Conservation (phyloP, 192 early-diverging fungal genomes). For the Backusella westeae region DNA sequence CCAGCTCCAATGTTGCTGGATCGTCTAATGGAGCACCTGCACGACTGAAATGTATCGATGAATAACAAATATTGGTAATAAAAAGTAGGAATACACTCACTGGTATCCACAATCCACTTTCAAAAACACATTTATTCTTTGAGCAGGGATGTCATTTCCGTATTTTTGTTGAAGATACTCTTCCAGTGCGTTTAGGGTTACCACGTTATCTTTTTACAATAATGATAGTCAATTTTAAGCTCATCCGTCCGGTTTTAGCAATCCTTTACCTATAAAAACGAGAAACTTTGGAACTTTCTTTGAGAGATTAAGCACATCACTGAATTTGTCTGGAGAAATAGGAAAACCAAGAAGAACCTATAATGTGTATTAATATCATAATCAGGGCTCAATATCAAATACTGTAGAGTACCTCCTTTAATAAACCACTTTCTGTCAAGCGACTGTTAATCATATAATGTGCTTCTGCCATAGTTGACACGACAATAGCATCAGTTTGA, state of each 20-base stretch:
- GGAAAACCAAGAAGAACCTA: slow-evolving; percentile 31
- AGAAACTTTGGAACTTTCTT: slow-evolving; percentile 22
- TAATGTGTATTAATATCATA: background rate
- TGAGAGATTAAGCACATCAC: slow-evolving; percentile 19
- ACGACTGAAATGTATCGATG: slow-evolving; percentile 9
- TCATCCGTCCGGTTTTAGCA: background rate
- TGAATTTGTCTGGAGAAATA: slow-evolving; percentile 31
- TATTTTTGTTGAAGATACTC: background rate
- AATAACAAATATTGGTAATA: background rate
- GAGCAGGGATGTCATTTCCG: background rate
- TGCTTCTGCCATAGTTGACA: slow-evolving; percentile 36
- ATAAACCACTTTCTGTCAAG: slow-evolving; percentile 15
- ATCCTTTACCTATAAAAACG: slow-evolving; percentile 29
- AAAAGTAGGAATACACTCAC: slow-evolving; percentile 15
- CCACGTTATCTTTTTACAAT: slow-evolving; percentile 20
- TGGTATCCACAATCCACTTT: slow-evolving; percentile 37
- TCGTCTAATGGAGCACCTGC: slow-evolving; percentile 30
- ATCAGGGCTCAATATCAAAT: background rate
- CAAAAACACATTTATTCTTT: slow-evolving; percentile 22
- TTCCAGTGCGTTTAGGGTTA: slow-evolving; percentile 30
- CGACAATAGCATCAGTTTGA: slow-evolving; percentile 29
- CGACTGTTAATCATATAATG: slow-evolving; percentile 28
- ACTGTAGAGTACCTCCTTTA: slow-evolving; percentile 27
- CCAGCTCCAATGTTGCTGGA: slow-evolving; percentile 16
- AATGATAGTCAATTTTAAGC: background rate